phyloP scores from a whole-genome alignment of 192 early-diverging fungal genomes.

The Funneliformis geosporum region DNA sequence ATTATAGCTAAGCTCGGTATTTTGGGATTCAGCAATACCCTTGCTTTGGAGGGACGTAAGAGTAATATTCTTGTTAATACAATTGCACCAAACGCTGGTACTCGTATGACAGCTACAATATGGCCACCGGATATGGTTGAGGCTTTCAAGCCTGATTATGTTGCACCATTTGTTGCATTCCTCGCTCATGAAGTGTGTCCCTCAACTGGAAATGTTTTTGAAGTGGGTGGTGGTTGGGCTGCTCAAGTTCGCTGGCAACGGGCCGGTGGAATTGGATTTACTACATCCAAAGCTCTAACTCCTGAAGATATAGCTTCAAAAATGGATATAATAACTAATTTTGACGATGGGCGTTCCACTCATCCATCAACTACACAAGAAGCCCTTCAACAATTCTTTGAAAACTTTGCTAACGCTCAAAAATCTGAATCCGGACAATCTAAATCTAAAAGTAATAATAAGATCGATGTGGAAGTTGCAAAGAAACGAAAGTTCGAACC shows the following conservation, averaged over 20 bases:
- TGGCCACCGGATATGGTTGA: slow-evolving; percentile 95
- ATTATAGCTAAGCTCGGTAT: slow-evolving; percentile 85
- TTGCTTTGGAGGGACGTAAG: slow-evolving; percentile 89
- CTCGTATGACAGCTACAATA: slow-evolving; percentile 95
- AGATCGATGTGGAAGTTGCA: slow-evolving; percentile 66
- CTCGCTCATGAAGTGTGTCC: slow-evolving; percentile 78
- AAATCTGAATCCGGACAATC: slow-evolving; percentile 34
- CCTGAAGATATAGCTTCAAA: slow-evolving; percentile 84
- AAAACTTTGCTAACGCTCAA: slow-evolving; percentile 74
- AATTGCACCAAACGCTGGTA: slow-evolving; percentile 97
- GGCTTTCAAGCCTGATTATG: slow-evolving; percentile 94
- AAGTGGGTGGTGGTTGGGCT: slow-evolving; percentile 94
- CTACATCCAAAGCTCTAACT: slow-evolving; percentile 72
- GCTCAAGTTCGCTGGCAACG: slow-evolving; percentile 97
- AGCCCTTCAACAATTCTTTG: slow-evolving; percentile 78
- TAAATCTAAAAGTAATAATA: slow-evolving; percentile 40
- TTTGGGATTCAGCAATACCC: slow-evolving; percentile 86
- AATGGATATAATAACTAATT: slow-evolving; percentile 86
- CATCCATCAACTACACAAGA: slow-evolving; percentile 79
- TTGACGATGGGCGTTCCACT: slow-evolving; percentile 94
- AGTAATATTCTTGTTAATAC: slow-evolving; percentile 92
- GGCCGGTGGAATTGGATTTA: slow-evolving; percentile 91
- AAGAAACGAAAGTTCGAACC: slow-evolving; percentile 57
- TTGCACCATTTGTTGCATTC: slow-evolving; percentile 91
- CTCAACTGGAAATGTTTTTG: slow-evolving; percentile 88